These are phyloP conservation scores for Pholiota conissans DNA, from an alignment of 768 basidiomycete genomes.

Conservation along the genomic window DNA sequence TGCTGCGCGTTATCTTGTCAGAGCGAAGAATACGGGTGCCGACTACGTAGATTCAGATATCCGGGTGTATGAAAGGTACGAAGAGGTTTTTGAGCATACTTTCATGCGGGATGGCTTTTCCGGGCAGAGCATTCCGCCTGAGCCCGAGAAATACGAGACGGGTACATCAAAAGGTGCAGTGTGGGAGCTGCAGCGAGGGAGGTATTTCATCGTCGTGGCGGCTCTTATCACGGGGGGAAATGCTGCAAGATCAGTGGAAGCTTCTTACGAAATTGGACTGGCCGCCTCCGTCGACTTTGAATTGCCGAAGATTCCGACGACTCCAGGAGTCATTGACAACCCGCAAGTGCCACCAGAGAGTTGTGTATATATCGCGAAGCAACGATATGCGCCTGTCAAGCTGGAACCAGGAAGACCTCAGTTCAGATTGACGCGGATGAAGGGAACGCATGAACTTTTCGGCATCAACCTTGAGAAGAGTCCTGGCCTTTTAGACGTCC, in stretches of 20 bases:
- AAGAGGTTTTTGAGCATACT: conserved; percentile 8
- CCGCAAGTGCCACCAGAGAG: conserved; percentile 8
- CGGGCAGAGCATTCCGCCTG: neutral
- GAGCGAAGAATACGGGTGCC: conserved; percentile 3
- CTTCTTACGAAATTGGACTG: conserved; percentile 11
- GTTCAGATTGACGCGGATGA: conserved; percentile 9
- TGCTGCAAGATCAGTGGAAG: neutral
- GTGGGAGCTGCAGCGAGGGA: conserved; percentile 9
- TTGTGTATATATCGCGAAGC: conserved; percentile 10
- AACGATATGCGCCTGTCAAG: conserved; percentile 11
- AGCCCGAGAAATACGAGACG: conserved; percentile 5
- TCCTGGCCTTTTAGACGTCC: conserved; percentile 1
- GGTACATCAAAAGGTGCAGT: conserved; percentile 2
- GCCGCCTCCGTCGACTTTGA: neutral
- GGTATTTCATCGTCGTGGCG: conserved; percentile 9
- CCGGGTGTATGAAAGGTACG: conserved; percentile 4
- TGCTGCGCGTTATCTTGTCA: conserved; percentile 3
- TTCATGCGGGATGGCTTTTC: conserved; percentile 9
- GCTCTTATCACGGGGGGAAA: conserved; percentile 1
- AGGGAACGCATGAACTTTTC: conserved; percentile 9
- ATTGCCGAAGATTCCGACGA: too few relatives aligned
- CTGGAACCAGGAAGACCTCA: conserved; percentile 7
- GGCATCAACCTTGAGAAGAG: conserved; percentile 3
- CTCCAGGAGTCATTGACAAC: too few relatives aligned
- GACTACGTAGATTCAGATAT: conserved; percentile 1